Conservation (phyloP, 768 basidiomycete species). For the Lentinus brumalis region DNA sequence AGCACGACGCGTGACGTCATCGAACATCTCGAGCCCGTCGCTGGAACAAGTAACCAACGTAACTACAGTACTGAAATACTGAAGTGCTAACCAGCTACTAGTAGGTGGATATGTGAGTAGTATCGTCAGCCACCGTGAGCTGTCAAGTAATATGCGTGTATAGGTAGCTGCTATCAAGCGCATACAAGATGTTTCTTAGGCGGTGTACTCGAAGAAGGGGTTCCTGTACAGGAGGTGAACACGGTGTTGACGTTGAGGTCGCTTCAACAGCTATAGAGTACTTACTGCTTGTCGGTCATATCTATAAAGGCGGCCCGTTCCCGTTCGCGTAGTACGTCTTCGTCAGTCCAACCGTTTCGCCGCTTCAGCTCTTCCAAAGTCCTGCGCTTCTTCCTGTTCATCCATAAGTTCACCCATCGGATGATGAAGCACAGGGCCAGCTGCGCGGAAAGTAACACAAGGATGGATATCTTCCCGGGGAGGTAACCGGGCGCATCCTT, state of each 20-base stretch:
- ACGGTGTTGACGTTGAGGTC: not conserved
- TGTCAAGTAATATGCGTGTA: not conserved
- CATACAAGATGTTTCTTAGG: slow-evolving; percentile 28
- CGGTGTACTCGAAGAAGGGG: slow-evolving; percentile 60
- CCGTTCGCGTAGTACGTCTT: slow-evolving; percentile 56
- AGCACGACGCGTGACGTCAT: slow-evolving; percentile 3
- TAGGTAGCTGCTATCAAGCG: not conserved
- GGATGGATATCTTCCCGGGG: slow-evolving; percentile 67
- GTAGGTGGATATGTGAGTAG: not conserved
- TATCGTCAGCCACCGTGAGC: not conserved
- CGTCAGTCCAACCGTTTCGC: slow-evolving; percentile 55
- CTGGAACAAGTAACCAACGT: too few species aligned
- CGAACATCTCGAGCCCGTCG: too few species aligned
- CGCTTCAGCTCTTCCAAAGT: slow-evolving; percentile 46
- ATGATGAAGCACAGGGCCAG: slow-evolving; percentile 50
- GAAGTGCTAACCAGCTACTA: too few species aligned
- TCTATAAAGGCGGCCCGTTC: slow-evolving; percentile 65
- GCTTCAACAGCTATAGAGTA: not conserved
- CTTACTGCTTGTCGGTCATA: slow-evolving; percentile 64
- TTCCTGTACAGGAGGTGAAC: slow-evolving; percentile 40
- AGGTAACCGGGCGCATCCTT: slow-evolving; percentile 64
- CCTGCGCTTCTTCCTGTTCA: slow-evolving; percentile 52
- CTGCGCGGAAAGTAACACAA: slow-evolving; percentile 57
- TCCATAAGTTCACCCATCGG: slow-evolving; percentile 55
- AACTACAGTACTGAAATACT: too few species aligned